phyloP scores from a whole-genome alignment of 176 grass and related monocot species.

The Avena sativa region DNA sequence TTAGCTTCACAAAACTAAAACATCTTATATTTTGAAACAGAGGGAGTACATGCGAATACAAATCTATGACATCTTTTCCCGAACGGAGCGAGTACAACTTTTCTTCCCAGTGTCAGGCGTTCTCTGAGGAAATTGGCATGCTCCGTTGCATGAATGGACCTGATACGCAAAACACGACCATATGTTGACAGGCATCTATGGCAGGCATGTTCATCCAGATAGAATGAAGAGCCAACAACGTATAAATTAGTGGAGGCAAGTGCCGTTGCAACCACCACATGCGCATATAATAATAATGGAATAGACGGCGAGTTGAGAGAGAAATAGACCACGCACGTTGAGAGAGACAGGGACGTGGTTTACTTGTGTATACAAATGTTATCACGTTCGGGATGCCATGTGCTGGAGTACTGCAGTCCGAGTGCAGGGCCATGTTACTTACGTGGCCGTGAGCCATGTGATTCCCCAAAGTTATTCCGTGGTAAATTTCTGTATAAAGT shows the following conservation, averaged over 20 bases:
- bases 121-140: background rate
- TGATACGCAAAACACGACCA: too few relatives aligned
- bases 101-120: background rate
- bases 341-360: background rate
- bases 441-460: background rate
- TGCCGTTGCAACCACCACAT: conserved; percentile 22
- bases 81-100: background rate
- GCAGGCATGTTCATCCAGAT: background rate
- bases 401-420: background rate
- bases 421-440: background rate
- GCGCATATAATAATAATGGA: background rate
- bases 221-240: background rate
- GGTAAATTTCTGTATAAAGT: background rate
- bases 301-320: background rate
- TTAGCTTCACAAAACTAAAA: too few relatives aligned
- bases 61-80: too few relatives aligned
- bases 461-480: background rate
- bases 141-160: background rate
- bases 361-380: background rate
- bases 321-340: background rate
- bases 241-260: background rate
- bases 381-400: background rate
- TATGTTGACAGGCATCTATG: background rate
- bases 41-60: too few relatives aligned
- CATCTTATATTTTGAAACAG: too few relatives aligned